These are phyloP conservation scores for Rutstroemia sydowiana DNA, from an alignment of 2,329 filamentous ascomycete genomes.

Conservation along the genomic window DNA sequence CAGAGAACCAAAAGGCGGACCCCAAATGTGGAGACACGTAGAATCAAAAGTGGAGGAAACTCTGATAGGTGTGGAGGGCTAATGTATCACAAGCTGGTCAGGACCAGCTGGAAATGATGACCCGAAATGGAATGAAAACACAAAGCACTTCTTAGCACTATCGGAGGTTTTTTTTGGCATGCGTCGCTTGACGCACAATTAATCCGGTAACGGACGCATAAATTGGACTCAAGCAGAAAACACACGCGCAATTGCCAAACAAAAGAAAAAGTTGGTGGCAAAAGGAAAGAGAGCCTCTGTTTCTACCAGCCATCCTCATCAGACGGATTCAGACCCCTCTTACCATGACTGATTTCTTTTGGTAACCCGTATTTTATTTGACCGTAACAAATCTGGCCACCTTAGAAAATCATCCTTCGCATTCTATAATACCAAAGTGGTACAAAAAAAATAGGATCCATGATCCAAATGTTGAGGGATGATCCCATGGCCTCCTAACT, in stretches of 20 bases:
- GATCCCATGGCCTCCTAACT: background rate
- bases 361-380: background rate
- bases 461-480: background rate
- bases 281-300: background rate
- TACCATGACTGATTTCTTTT: background rate
- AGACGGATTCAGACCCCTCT: background rate
- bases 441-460: background rate
- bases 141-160: slow-evolving; percentile 17
- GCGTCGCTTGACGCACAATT: slow-evolving; percentile 16
- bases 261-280: background rate
- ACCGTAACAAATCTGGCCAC: background rate
- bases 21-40: slow-evolving; percentile 25
- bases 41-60: slow-evolving; percentile 27
- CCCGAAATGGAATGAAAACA: slow-evolving; percentile 25
- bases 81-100: slow-evolving; percentile 20
- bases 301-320: background rate
- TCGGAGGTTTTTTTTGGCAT: slow-evolving; percentile 12
- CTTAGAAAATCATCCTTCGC: background rate
- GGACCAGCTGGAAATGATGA: slow-evolving; percentile 24
- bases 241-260: background rate
- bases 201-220: slow-evolving; percentile 26
- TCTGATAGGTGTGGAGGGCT: slow-evolving; percentile 29
- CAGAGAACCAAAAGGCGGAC: slow-evolving; percentile 15
- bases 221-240: background rate
- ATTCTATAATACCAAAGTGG: slow-evolving; percentile 2